Evolutionary conservation across 2,329 filamentous ascomycete genomes (phyloP).

Genomic region (Teratosphaeria gauchensis): DNA sequence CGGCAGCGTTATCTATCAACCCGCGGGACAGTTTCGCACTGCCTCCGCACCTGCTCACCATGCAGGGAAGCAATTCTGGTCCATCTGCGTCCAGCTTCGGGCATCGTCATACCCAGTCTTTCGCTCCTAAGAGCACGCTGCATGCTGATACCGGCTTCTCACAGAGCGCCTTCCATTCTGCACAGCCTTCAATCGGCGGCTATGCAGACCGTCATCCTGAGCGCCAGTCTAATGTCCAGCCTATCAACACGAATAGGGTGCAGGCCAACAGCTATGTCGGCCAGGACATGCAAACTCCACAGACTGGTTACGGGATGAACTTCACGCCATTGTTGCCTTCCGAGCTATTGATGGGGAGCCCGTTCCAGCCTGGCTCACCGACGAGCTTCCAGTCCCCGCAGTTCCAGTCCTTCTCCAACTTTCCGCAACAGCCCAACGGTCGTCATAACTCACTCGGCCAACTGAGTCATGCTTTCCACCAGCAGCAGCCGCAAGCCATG

Average conservation of each 20-base stretch:
- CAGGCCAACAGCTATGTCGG: constrained; percentile 34
- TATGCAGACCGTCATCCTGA: constrained; percentile 83
- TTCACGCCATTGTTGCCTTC: constrained; percentile 94
- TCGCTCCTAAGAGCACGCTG: constrained; percentile 62
- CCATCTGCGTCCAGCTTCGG: constrained; percentile 47
- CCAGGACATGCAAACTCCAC: constrained; percentile 74
- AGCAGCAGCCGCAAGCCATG: constrained; percentile 47
- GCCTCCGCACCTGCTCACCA: constrained; percentile 73
- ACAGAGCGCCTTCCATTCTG: constrained; percentile 82
- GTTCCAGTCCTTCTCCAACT: constrained; percentile 74
- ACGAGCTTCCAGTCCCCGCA: constrained; percentile 83
- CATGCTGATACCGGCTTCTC: constrained; percentile 78
- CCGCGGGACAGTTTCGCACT: constrained; percentile 77
- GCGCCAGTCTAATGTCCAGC: constrained; percentile 65
- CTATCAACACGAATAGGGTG: constrained; percentile 73
- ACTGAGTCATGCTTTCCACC: constrained; percentile 58
- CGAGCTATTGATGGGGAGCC: constrained; percentile 86
- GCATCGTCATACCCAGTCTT: constrained; percentile 50
- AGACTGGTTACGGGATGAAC: constrained; percentile 92
- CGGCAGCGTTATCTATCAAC: constrained; percentile 69
- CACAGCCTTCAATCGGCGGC: constrained; percentile 59
- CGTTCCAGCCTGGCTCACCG: constrained; percentile 91
- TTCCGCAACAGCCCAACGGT: constrained; percentile 53
- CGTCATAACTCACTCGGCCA: constrained; percentile 39
- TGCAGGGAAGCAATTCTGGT: constrained; percentile 74